Evolutionary conservation across 2,329 filamentous ascomycete genomes (phyloP), one percentile per base, ranked within the genome.

Genomic region (Ceratocystis cacaofunesta): DNA sequence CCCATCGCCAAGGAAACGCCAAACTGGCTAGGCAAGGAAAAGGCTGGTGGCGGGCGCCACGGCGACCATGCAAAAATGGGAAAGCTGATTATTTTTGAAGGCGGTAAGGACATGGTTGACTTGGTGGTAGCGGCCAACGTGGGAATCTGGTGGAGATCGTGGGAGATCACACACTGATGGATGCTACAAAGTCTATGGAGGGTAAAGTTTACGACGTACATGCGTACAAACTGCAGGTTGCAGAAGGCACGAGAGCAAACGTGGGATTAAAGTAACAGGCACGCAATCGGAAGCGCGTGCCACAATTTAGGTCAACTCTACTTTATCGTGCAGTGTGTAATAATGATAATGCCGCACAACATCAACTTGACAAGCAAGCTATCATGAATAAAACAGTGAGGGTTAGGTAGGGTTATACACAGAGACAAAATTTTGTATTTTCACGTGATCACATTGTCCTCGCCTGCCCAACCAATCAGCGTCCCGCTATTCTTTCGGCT

Each of bases 81-180:
- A 0, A 99, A 97, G 75, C 77, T 99, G 63, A 90, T 97, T 63
- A 82, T 99, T 46, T 84, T 91, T 70, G 85, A 92, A 65, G 92
- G 95, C 71, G 94, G 94, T 0, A 76, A 95, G 69, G 95, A 95
- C 78, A 97, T 99, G 92, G 75, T 97, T 71, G 94, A 99, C 78
- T 75, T 99, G 67, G 79, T 95, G 0, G 90, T 99, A 22, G 90
- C 92, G 3, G 88, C 91, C 10, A 96, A 96, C 72, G 83, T 99
- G 76, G 90, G 89, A 0, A 78, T 97, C 17, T 99, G 92, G 90
- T 97, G 92, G 92, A 85, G 86, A 70, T 85, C 89, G 3, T 96
- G 91, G 82, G 87, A 90, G 70, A 80, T 77, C 71, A 79, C 75
- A 17, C 61, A 64, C 72, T 76, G 22, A 25, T 25, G 50, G 36